Base-by-base conservation (phyloP, 2,329 filamentous ascomycete species). In the Thelonectria blattea region DNA sequence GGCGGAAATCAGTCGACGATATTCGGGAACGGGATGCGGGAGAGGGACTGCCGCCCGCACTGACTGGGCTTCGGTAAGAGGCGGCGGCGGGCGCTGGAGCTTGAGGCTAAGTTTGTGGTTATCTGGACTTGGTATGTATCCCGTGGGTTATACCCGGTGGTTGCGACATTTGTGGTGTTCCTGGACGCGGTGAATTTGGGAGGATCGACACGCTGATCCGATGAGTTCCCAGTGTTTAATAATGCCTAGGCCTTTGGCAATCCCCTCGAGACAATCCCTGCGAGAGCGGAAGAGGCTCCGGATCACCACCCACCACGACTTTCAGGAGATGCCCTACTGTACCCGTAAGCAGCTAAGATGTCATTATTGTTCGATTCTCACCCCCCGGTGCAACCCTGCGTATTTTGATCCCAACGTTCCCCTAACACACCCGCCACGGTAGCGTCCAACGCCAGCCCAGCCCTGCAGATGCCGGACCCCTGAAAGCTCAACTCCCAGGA, bases 191-290 rank as follows among this genome's bases (percentile, higher is more conserved):
- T 43, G 8, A 30, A 30, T 43, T n/a, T n/a, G n/a, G n/a, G 50
- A 2, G 41, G 45, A 59, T 59, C 50, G 47, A 54, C 56, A 45
- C 11, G 51, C 27, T 37, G 56, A 59, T 54, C 42, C 15, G 8
- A 30, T 10, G 14, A 6, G 8, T 17, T 45, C 14, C 22, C 39
- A 18, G 50, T 7, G 27, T 9, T 30, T 30, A 24, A 6, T 30
- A 30, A 7, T 30, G 2, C 5, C 27, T 10, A 7, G 5, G 27
- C 51, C 9, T 22, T 9, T 2, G n/a, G 27, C 55, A 45, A 51
- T 55, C 46, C 47, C 43, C 30, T 30, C 42, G 22, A 43, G 20
- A 34, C 8, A 42, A 48, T 34, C 56, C 37, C 34, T 46, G 30
- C 20, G 45, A 37, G 43, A 50, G 15, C 56, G 37, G 45, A 41